Evolutionary conservation across 2,329 filamentous ascomycete species (phyloP), one percentile per base, ranked within the genome.

Genomic region (Exophiala sideris): DNA sequence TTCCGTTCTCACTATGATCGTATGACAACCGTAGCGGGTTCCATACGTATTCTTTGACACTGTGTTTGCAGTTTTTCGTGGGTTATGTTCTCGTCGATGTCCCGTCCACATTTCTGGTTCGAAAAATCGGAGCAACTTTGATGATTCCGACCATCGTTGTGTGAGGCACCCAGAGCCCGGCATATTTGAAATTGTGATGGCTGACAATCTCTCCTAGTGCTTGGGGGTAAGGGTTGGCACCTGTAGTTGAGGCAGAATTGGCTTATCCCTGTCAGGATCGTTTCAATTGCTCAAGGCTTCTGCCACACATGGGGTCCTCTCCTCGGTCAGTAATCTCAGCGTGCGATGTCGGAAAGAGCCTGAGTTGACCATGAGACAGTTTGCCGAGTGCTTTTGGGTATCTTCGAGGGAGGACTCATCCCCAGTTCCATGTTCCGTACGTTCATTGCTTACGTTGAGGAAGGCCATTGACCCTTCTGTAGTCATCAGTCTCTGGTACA

Each of bases 241-340:
- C n/a, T 12, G 2, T 32, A n/a, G 18, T 32, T 16, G n/a, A 12
- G n/a, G 12, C 10, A 6, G 14, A 62, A 59, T 56, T 54, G 24
- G 55, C 24, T 50, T 10, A 48, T 14, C 5, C 41, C 11, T 12
- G 41, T 9, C 21, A 48, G 39, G 34, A 65, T 61, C 24, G 64
- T 64, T 52, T 70, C 71, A 9, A 73, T 70, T 2, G 62, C 71
- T 45, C 56, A 63, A 57, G 68, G 67, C 10, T 62, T 73, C 39
- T 60, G 63, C 10, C 57, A 64, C 29, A n/a, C n/a, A 14, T 52
- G 49, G 49, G 39, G 38, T 34, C n/a, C 39, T 2, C 39, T 50
- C 14, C 36, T 49, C 4, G 46, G 46, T 49, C n/a, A 40, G 24
- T 18, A 14, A 18, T 18, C 3, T 20, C 34, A 4, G n/a, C 46